Evolutionary conservation across 805 yeast species (phyloP), one percentile per base, ranked within the genome.

Genomic region (Candida pseudoglaebosa): DNA sequence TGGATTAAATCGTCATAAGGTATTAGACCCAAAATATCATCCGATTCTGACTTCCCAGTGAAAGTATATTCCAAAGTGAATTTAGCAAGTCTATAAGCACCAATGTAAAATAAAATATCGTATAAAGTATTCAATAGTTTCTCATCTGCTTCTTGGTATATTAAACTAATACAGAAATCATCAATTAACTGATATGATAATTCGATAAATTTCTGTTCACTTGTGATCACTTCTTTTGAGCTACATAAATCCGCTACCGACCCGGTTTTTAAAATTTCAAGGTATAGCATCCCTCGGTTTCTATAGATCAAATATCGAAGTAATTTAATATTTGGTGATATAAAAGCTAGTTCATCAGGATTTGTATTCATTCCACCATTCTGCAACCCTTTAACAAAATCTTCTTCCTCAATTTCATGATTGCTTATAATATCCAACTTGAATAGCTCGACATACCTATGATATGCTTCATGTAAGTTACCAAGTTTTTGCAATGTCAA

Each of bases 251-350:
- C 21, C 12, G 31, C 35, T 39, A 30, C 7, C 41, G 18, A 3
- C 15, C 49, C 49, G 4, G 39, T 30, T 34, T 46, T 60, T 45
- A 67, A 46, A 4, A 67, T 56, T 21, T 71, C 65, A 19, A 84
- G 71, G 43, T 79, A 74, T 22, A 87, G 70, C 49, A 87, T 71
- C 0, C 95, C 96, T 41, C 95, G 65, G 54, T 91, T 93, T 47
- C 96, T 73, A 54, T 80, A 79, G 1, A 84, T 82, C 48, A 93
- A 65, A 52, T 85, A 89, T 37, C 95, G 73, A 24, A 93, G 66
- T 8, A 80, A 74, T 47, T 82, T 80, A 17, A 90, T 74, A 2
- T 84, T 78, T 1, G 95, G 91, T 0, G 91, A 78, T 4, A 73
- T 51, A 14, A 69, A 65, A 3, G 67, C 61, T 22, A 68, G 47